A percentile compares a stretch with the other conserved stretches of the same genome.
Conservation (phyloP, 495 filamentous ascomycete genomes). For the Penicillium diatomitis region DNA sequence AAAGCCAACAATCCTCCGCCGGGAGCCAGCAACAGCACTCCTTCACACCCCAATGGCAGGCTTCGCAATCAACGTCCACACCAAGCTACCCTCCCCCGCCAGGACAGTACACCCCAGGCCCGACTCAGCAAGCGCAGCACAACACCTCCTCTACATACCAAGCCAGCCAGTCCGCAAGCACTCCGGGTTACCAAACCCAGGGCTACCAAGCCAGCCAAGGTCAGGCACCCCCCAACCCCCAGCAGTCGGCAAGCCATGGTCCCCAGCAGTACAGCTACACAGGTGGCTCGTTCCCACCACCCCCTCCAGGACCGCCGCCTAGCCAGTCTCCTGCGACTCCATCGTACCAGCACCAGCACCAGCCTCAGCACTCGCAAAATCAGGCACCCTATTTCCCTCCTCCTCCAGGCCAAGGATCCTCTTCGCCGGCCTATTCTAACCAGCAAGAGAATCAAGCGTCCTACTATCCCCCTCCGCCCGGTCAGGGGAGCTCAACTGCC, state of each 20-base stretch:
- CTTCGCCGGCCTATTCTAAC: conserved; percentile 2
- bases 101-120: not conserved
- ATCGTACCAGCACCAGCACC: conserved; percentile 9
- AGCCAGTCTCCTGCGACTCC: conserved; percentile 22
- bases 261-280: conserved; percentile 25
- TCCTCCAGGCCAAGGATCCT: conserved; percentile 3
- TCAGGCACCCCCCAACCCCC: not conserved
- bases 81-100: conserved; percentile 1
- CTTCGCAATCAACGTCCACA: conserved; percentile 1
- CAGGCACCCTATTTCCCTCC: conserved; percentile 8
- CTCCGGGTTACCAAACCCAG: not conserved
- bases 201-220: not conserved
- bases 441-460: conserved; percentile 9
- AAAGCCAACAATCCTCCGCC: not conserved
- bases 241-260: conserved; percentile 3
- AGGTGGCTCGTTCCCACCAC: conserved; percentile 36
- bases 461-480: conserved; percentile 29
- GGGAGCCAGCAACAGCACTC: conserved; percentile 6
- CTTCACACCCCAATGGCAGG: conserved; percentile 2
- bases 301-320: conserved; percentile 29
- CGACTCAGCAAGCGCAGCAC: conserved; percentile 6
- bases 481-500: conserved; percentile 14
- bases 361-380: conserved; percentile 7
- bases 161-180: not conserved
- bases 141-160: not conserved